These are phyloP conservation scores for Leccinum sublutescens DNA, from an alignment of 768 basidiomycete species.

Conservation along the genomic window DNA sequence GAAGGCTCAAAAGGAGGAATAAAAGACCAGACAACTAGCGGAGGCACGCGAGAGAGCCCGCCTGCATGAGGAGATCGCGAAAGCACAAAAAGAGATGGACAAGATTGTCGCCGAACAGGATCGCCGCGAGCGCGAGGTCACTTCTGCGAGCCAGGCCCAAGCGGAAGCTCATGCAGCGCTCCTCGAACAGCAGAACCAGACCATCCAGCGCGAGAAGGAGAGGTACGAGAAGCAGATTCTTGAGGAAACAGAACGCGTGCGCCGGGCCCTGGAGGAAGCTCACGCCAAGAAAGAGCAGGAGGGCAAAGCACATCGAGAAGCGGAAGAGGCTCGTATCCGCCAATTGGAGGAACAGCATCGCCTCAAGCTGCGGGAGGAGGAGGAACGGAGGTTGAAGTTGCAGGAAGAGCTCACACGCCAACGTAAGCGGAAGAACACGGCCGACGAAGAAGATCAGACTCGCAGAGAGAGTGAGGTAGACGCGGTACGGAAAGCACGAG, in stretches of 20 bases:
- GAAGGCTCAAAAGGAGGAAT: slow-evolving; percentile 26
- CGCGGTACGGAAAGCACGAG: slow-evolving; percentile 10
- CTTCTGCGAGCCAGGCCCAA: slow-evolving; percentile 23
- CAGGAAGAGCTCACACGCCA: slow-evolving; percentile 29
- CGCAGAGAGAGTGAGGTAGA: slow-evolving; percentile 25
- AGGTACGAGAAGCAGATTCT: slow-evolving; percentile 21
- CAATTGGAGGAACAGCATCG: slow-evolving; percentile 29
- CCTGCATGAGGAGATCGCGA: slow-evolving; percentile 29
- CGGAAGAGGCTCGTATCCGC: slow-evolving; percentile 27
- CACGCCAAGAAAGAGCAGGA: slow-evolving; percentile 28
- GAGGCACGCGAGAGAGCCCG: slow-evolving; percentile 32
- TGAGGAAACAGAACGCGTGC: slow-evolving; percentile 29
- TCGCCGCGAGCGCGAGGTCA: slow-evolving; percentile 26
- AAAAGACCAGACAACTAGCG: slow-evolving; percentile 15
- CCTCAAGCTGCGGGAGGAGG: slow-evolving; percentile 30
- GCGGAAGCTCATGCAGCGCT: slow-evolving; percentile 25
- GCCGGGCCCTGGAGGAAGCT: slow-evolving; percentile 24
- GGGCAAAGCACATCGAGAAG: slow-evolving; percentile 13
- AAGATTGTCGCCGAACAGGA: slow-evolving; percentile 24
- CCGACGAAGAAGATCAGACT: slow-evolving; percentile 15
- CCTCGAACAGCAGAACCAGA: slow-evolving; percentile 24
- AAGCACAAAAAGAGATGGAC: slow-evolving; percentile 27
- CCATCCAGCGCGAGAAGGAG: slow-evolving; percentile 26
- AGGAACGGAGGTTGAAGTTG: slow-evolving; percentile 22
- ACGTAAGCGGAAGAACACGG: slow-evolving; percentile 18